Evolutionary conservation across 106 monocot species (phyloP).

Genomic region (Apostasia shenzhenica): DNA sequence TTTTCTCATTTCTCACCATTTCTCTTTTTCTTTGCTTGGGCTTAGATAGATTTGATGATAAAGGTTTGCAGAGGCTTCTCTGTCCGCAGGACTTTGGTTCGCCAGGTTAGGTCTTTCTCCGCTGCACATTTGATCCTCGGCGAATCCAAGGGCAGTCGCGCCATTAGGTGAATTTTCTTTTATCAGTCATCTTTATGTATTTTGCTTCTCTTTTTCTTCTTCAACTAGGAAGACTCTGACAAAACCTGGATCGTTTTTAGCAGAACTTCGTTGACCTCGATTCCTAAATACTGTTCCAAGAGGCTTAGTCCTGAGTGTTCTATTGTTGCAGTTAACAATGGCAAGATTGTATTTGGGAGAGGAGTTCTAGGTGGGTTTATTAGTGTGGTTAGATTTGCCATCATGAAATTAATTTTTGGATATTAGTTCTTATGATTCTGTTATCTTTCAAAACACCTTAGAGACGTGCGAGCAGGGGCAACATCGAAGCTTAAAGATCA

Average conservation of each 20-base stretch:
- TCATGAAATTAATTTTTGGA: background rate
- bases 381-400: conserved; percentile 3
- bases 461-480: background rate
- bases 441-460: background rate
- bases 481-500: background rate
- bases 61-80: conserved; percentile 63
- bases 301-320: conserved; percentile 42
- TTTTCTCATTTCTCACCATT: background rate
- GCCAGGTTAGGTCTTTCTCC: conserved; percentile 25
- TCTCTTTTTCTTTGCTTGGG: background rate
- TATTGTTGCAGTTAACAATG: conserved; percentile 63
- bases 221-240: background rate
- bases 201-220: background rate
- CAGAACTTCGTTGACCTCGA: conserved; percentile 38
- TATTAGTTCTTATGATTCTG: background rate
- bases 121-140: conserved; percentile 63
- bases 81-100: conserved; percentile 40
- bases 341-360: conserved; percentile 73
- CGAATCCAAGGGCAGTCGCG: conserved; percentile 24
- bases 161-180: conserved; percentile 27
- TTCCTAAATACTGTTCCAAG: conserved; percentile 68
- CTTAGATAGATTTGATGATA: conserved; percentile 62
- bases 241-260: background rate
- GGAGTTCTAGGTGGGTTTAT: conserved; percentile 27
- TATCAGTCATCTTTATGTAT: background rate